Evolutionary conservation across 2,329 filamentous ascomycete species (phyloP), one percentile per base, ranked within the genome.

Genomic region (Pseudogymnoascus sp.): DNA sequence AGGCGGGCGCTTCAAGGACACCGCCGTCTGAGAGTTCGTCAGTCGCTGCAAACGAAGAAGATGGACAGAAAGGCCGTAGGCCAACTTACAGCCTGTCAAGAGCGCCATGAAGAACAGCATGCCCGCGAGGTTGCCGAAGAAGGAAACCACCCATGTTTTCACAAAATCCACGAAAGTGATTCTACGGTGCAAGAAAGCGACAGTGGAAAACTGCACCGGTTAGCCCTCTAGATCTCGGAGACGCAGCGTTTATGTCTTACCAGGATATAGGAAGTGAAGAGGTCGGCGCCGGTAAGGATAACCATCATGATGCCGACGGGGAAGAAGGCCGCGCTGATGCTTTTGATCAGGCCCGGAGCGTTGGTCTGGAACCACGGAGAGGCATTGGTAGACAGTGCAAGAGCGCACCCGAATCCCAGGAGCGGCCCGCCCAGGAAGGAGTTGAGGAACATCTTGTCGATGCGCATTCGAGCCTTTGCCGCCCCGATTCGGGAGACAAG

Each of bases 361-460:
- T 82, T 81, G 6, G 77, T 75, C 61, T 78, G 74, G 65, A 76
- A 80, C 80, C 79, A 82, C 1, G 79, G 76, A 0, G 78, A 72
- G 3, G 78, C 71, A 65, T 75, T 78, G 26, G 78, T 78, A 60
- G 76, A 78, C n/a, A 83, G 71, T 0, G 74, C 70, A 1, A 79
- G 77, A 0, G 78, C 80, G 44, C 78, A 79, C 4, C 78, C 81
- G 66, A 85, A 83, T 1, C 78, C 76, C 1, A 84, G 72, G 5
- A 84, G 71, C 63, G 77, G 78, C 0, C 82, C 82, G 4, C 81
- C 81, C 53, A 81, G 78, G 42, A 83, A 76, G 3, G 78, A 73
- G 65, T 78, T 81, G 53, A 81, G 68, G 67, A 83, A 82, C 42
- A 83, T 74, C 66, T 83, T 83, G 68, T 82, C 78, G 3, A 78